Base-by-base conservation (phyloP, 441 rosid genomes). In the Sinapis alba region DNA sequence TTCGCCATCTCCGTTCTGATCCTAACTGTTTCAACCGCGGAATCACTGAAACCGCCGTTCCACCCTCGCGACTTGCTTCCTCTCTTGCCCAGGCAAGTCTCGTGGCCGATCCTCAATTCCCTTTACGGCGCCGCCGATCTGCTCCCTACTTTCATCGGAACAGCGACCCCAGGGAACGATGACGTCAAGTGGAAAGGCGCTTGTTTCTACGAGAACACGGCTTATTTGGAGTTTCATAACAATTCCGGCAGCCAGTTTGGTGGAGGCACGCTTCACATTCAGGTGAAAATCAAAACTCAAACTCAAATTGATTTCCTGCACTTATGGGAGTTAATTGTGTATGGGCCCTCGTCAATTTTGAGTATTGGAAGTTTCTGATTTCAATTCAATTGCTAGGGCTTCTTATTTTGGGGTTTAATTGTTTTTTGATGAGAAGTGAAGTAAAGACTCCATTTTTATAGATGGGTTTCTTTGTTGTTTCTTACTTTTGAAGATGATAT, bases 171-270 rank as follows among this genome's bases (percentile, higher is more conserved):
- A 5, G 63, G 38, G 12, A 84, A 84, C 43, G 69, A n/a, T 64
- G 16, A 79, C 43, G 83, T 80, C 6, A 64, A 76, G 38, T 91
- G 98, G 97, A 93, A 91, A 65, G 97, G 98, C 24, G 89, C 96
- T 5, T 93, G 97, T 80, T 91, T 93, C 72, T 87, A 86, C 56
- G n/a, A 88, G 62, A 91, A 86, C 84, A 74, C 45, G 11, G 94
- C 96, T 34, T 86, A 92, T 94, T 75, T 93, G 79, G 98, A 91
- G 87, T 93, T 93, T 66, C 92, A 90, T 27, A 91, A 91, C 59
- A 75, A 90, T 67, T 80, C 85, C 34, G 97, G 87, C 9, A 74
- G 84, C 71, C 81, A 91, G 73, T 91, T 88, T 69, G 96, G 96
- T 0, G 98, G 98, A 6, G 97, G 98, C 7, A 93, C 98, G 18